Evolutionary conservation across 306 rosid species (phyloP), one percentile per base, ranked within the genome.

Genomic region (Rosa chinensis): DNA sequence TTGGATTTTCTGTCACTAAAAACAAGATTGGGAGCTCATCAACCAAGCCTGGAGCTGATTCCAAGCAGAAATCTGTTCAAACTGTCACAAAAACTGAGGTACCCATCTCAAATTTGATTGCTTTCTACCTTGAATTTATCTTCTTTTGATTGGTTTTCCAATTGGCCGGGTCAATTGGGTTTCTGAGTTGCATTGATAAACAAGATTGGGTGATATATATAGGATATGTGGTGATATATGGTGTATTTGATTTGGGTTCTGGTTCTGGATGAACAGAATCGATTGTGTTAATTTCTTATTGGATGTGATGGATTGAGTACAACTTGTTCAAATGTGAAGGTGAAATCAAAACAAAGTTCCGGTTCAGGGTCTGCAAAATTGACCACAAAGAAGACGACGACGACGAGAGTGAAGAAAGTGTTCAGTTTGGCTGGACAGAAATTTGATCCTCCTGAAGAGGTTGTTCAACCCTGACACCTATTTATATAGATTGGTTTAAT

Each of bases 381-480:
- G 56, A 66, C 78, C 11, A 78, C 80, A n/a, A 83, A 72, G 40
- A 86, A 84, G 72, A 82, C 68, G 52, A 85, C 84, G 4, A 74
- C 89, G 12, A 86, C 90, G 63, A 92, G 50, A 82, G 92, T 85
- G 84, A 91, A 87, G 92, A 94, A 94, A 80, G 92, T 91, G 5
- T 94, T 81, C 74, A 90, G 82, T 85, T 76, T 94, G 81, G 80
- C 97, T 55, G 99, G 99, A 81, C 99, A 94, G 91, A 92, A 87
- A 84, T 92, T 40, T 81, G 99, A 94, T 81, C 91, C 94, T 80
- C 99, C 99, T 32, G 97, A 92, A 85, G 95, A 91, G 99, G 99
- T 94, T 79, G 58, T 63, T 71, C 80, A 39, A 66, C 69, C 25
- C 40, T 75, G 61, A 32, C 48, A 52, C 52, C n/a, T 84, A 52